phyloP scores from a whole-genome alignment of 139 green algal species.

The Edaphochlamys debaryana region DNA sequence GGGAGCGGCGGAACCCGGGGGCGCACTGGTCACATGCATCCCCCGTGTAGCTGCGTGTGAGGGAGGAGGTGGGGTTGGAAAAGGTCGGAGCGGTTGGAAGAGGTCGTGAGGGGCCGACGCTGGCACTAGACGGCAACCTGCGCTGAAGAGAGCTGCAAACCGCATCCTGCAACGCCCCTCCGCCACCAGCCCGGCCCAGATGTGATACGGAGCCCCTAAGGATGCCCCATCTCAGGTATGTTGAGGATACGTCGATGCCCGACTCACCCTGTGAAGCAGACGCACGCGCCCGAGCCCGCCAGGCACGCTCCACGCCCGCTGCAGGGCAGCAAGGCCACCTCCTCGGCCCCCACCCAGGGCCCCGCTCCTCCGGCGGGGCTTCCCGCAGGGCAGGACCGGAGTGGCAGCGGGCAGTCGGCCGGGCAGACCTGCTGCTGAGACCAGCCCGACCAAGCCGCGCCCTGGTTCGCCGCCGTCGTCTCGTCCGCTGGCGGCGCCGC shows the following conservation, averaged over 20 bases:
- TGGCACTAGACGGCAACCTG: too few species aligned
- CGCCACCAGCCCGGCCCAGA: not conserved
- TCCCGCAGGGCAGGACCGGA: slow-evolving; percentile 34
- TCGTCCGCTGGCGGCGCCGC: not conserved
- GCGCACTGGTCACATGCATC: slow-evolving; percentile 43
- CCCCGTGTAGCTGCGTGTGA: slow-evolving; percentile 42
- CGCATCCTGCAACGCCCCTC: too few species aligned
- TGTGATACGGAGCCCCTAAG: not conserved
- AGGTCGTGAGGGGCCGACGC: not conserved
- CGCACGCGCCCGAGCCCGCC: slow-evolving; percentile 28
- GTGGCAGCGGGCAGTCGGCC: slow-evolving; percentile 41
- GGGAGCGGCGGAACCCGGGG: slow-evolving; percentile 28
- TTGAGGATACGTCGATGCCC: not conserved
- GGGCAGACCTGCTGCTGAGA: not conserved
- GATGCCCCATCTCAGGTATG: too few species aligned
- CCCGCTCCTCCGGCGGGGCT: not conserved
- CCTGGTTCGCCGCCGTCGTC: not conserved
- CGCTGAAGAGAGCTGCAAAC: too few species aligned
- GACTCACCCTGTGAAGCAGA: slow-evolving; percentile 54
- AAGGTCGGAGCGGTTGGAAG: not conserved
- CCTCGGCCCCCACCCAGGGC: not conserved
- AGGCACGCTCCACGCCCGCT: slow-evolving; percentile 54
- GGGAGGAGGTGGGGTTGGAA: not conserved
- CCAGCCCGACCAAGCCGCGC: too few species aligned
- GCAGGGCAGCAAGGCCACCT: too few species aligned